phyloP scores from a whole-genome alignment of 2,329 filamentous ascomycete genomes.

The Leptographium wingfieldii region DNA sequence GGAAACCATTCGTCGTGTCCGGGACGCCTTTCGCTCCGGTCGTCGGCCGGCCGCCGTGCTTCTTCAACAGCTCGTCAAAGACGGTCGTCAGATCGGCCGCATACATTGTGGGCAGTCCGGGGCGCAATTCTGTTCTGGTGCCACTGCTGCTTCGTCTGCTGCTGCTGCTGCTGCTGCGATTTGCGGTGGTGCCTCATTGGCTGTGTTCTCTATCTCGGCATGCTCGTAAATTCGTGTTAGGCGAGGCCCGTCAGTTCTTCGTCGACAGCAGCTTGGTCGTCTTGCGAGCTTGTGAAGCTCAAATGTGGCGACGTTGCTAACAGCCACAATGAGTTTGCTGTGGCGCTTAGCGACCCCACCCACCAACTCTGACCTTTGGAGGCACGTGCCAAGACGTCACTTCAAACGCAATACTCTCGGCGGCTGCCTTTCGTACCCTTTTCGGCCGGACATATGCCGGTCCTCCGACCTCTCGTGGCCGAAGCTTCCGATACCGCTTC shows the following conservation, averaged over 20 bases:
- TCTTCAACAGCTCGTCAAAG: conserved; percentile 56
- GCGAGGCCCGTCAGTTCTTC: neutral
- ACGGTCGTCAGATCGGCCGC: conserved; percentile 50
- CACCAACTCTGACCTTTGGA: neutral
- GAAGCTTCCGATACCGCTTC: neutral
- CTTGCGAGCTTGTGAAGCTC: neutral
- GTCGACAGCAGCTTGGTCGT: neutral
- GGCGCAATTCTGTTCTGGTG: neutral
- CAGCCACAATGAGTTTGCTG: neutral
- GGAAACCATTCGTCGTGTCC: conserved; percentile 64
- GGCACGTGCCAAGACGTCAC: neutral
- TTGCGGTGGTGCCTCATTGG: neutral
- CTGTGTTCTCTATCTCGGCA: neutral
- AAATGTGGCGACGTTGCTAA: neutral
- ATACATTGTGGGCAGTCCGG: conserved; percentile 2
- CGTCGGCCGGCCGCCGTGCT: conserved; percentile 9
- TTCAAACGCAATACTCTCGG: no score
- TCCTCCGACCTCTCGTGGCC: neutral
- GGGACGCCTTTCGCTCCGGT: conserved; percentile 24
- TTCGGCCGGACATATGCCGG: neutral
- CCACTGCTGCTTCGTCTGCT: neutral
- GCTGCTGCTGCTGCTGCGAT: neutral
- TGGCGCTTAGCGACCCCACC: neutral
- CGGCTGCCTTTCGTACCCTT: neutral
- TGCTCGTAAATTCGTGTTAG: neutral